phyloP scores from a whole-genome alignment of 805 yeast species.

The Saccharomycopsis synnaedendra region DNA sequence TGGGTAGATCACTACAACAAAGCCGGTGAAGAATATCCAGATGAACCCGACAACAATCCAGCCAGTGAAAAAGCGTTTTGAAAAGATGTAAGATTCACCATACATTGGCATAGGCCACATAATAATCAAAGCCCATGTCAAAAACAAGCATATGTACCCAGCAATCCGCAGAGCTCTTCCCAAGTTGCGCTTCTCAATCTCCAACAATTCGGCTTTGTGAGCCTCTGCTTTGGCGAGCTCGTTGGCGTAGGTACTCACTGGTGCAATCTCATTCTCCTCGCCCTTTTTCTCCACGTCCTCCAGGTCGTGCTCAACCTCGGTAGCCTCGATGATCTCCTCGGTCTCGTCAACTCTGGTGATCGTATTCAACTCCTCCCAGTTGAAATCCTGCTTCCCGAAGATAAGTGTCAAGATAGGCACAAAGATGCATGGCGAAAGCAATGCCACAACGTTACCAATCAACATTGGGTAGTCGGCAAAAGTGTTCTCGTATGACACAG shows the following conservation, averaged over 20 bases:
- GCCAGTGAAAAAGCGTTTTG: conserved; percentile 71
- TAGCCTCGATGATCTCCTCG: conserved; percentile 44
- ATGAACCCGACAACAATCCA: conserved; percentile 78
- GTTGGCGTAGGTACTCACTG: conserved; percentile 11
- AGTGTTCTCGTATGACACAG: conserved; percentile 40
- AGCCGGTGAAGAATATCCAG: conserved; percentile 65
- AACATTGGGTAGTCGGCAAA: conserved; percentile 85
- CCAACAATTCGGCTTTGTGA: conserved; percentile 21
- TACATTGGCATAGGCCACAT: conserved; percentile 96
- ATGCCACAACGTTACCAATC: conserved; percentile 77
- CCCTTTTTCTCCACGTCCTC: conserved; percentile 4
- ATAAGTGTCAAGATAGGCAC: conserved; percentile 53
- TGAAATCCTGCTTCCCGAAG: conserved; percentile 63
- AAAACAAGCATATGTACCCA: conserved; percentile 42
- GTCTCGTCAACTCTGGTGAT: conserved; percentile 64
- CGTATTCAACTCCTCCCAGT: conserved; percentile 51
- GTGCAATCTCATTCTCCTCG: conserved; percentile 3
- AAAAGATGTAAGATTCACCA: conserved; percentile 67
- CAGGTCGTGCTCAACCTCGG: conserved; percentile 19
- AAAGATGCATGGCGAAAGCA: conserved; percentile 57
- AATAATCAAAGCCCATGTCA: conserved; percentile 54
- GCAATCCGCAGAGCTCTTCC: conserved; percentile 51
- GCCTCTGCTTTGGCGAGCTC: conserved; percentile 12
- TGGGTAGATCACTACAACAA: conserved; percentile 58
- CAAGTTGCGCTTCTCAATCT: conserved; percentile 42